Base-by-base conservation (phyloP, 768 basidiomycete genomes). In the Jaapia argillacea region DNA sequence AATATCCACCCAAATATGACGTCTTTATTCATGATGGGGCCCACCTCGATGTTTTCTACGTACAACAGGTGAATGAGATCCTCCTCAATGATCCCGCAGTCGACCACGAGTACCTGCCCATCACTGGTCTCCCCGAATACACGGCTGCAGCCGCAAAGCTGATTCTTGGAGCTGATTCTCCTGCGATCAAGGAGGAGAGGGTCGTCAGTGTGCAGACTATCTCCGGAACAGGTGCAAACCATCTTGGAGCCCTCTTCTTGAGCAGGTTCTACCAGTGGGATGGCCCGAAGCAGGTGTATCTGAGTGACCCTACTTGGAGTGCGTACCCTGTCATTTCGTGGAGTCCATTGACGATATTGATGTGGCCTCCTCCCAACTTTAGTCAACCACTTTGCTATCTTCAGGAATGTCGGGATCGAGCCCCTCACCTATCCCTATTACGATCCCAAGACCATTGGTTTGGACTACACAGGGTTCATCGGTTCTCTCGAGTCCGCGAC, bases 241-340 rank as follows among this genome's bases (percentile, higher is more conserved):
- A 94, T 63, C 74, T 94, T 39, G 93, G 81, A 21, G 92, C 81
- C 2, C 65, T 91, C 42, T 96, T 96, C 71, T 64, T 97, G 51
- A 79, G 81, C 48, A 71, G 71, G 47, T 92, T 86, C 66, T 96
- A 94, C 65, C 66, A 70, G 3, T 86, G 74, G 69, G 64, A 65
- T 42, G 75, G 79, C 42, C 60, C 73, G 40, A 82, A 85, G 54
- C 74, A 71, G 49, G 64, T 96, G 48, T 91, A 83, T 61, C 58
- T 99, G 53, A 92, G 92, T 57, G 78, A 90, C 54, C 94, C 94
- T 21, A 94, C 94, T 5, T 99, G 94, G 94, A 82, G 92, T 80
- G 65, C 65, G 82, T 58, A 6, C n/a, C n/a, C n/a, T n/a, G n/a
- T n/a, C n/a, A n/a, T n/a, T n/a, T n/a, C n/a, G n/a, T n/a, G n/a